Evolutionary conservation across 192 early-diverging fungal species (phyloP), one percentile per base, ranked within the genome.

Genomic region (Podila epigama): DNA sequence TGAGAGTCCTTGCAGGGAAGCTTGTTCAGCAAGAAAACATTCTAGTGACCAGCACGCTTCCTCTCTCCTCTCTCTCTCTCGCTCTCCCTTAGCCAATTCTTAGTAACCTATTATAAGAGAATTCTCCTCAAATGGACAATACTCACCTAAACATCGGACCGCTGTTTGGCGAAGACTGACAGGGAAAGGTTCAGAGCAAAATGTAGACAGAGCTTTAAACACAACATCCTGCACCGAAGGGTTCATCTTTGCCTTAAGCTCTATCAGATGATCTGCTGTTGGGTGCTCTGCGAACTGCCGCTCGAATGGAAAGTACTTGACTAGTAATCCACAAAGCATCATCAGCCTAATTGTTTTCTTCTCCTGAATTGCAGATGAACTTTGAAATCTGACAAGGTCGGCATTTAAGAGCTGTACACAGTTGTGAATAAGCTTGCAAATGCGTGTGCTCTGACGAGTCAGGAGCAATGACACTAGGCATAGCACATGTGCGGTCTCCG

Each of bases 291-390:
- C 44, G 20, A 64, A 61, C 0, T 41, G 55, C 41, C 69, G 67
- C 29, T 80, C 93, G 85, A 96, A 96, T 52, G 92, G 87, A 87
- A 93, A 95, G 60, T 94, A 72, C 31, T 91, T 86, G 42, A 91
- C 90, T 7, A 94, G 61, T 42, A 93, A 72, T 15, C 91, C 90
- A 10, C 87, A 82, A 34, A 97, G 87, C 10, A 92, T 86, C 56
- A 94, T 78, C n/a, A 94, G 84, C 32, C 93, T 58, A 8, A 66
- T 55, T 8, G 66, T 60, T 40, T 77, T 86, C 79, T 86, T 88
- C 20, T 87, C 58, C 2, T 88, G 79, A 13, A 72, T 52, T 27
- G 68, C 69, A 48, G 75, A 60, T 15, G 85, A 88, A 22, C 79
- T 65, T 28, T 71, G 81, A 34, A 93, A 84, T 66, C 87, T 87